Conservation (phyloP, 169 alveolate genomes). For the Amoebophrya sp. region DNA sequence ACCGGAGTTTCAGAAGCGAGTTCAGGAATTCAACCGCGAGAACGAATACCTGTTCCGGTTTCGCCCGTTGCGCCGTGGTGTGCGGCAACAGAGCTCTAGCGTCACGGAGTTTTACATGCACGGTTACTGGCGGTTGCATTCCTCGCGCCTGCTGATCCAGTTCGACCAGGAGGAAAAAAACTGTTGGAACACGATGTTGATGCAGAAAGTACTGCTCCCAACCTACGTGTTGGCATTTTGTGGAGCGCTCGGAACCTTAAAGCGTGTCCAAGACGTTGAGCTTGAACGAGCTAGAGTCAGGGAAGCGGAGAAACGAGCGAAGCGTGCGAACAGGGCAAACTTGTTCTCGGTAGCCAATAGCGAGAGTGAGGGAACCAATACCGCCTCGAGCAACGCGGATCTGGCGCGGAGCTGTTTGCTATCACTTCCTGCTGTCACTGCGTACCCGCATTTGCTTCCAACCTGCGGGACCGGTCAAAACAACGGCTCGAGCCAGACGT, state of each 20-base stretch:
- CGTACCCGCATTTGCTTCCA: neutral
- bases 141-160: neutral
- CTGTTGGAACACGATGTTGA: neutral
- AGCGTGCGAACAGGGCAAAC: too few relatives aligned
- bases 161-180: neutral
- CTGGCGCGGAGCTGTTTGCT: neutral
- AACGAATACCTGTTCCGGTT: neutral
- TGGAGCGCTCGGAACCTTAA: neutral
- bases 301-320: neutral
- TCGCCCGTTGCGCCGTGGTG: neutral
- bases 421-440: neutral
- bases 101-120: constrained; percentile 23
- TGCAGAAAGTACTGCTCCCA: neutral
- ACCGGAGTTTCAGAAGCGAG: neutral
- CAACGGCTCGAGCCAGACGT: neutral
- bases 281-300: neutral
- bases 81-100: neutral
- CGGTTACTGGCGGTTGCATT: neutral
- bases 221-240: neutral
- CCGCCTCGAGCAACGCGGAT: neutral
- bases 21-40: neutral
- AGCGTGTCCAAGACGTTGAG: neutral
- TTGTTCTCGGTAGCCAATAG: too few relatives aligned
- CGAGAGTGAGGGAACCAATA: neutral
- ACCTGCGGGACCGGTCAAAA: neutral